phyloP scores from a whole-genome alignment of 2,329 filamentous ascomycete genomes.

The Clonostachys rosea region DNA sequence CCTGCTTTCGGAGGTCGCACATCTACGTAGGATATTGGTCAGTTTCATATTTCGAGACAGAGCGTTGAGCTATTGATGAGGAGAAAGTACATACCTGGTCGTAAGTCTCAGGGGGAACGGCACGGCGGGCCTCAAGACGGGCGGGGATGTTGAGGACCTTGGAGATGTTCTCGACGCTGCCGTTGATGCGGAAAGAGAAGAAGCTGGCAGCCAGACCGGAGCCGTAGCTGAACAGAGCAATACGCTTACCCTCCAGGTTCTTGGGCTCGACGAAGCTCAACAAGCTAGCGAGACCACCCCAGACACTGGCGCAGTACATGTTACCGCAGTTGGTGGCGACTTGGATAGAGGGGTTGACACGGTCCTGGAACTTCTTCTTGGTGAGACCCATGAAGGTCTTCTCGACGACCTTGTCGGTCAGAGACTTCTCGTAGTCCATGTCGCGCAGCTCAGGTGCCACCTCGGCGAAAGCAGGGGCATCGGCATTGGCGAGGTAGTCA shows the following conservation, averaged over 20 bases:
- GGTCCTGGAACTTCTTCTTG: constrained; percentile 81
- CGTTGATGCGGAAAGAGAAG: constrained; percentile 68
- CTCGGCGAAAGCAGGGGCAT: constrained; percentile 64
- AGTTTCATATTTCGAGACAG: constrained; percentile 5
- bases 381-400: constrained; percentile 81
- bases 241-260: constrained; percentile 64
- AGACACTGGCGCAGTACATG: constrained; percentile 69
- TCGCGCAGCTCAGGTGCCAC: constrained; percentile 73
- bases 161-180: constrained; percentile 63
- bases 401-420: constrained; percentile 78
- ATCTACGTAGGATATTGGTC: constrained; percentile 43
- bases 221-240: constrained; percentile 76
- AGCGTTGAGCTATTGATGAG: background rate
- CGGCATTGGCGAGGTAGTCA: constrained; percentile 71
- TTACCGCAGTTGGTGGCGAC: constrained; percentile 72
- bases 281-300: constrained; percentile 70
- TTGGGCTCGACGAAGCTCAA: constrained; percentile 60
- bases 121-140: constrained; percentile 60
- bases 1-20: constrained; percentile 77
- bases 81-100: constrained; percentile 55
- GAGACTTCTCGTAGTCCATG: constrained; percentile 73
- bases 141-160: constrained; percentile 66
- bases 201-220: constrained; percentile 70
- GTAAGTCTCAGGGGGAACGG: constrained; percentile 67
- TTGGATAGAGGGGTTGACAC: constrained; percentile 68